Evolutionary conservation across 2,329 filamentous ascomycete species (phyloP), one percentile per base, ranked within the genome.

Genomic region (Escovopsis weberi): DNA sequence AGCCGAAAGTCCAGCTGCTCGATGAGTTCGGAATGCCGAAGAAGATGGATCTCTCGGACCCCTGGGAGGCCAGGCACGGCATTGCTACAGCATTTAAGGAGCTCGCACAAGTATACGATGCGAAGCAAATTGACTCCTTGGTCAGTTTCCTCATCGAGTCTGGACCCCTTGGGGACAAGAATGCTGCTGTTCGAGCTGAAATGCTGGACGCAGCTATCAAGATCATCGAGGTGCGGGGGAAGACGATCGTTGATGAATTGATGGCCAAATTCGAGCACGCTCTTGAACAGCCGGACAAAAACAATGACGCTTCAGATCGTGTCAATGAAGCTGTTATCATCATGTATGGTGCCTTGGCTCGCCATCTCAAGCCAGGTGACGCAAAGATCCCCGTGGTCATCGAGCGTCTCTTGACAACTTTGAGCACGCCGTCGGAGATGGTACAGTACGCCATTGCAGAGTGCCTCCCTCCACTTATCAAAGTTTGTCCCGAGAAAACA

Each of bases 241-340:
- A 86, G 58, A 66, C 75, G 11, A 79, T 89, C 48, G 80, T 98
- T 4, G 88, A 96, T 55, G 78, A 82, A 50, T 67, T 98, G 43
- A 98, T 98, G 88, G 77, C 82, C 54, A 79, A 89, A 12, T 93
- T 96, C 55, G 91, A 98, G 60, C 74, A 72, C 23, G 87, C 85
- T 0, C 69, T 98, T n/a, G 87, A 89, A 56, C 80, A 78, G 3
- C 83, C 87, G 3, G 85, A 91, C 59, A 85, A 82, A 57, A 82
- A 79, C 44, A 87, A 81, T 1, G 78, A 88, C 50, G 77, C 81
- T 42, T 80, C 85, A 15, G 93, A 98, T 60, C 77, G 86, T 46
- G 83, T 96, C 48, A 95, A 95, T 52, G 91, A 98, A 63, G 91
- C 93, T 15, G 88, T 98, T 41, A 88, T 98, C 52, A 91, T 98